Evolutionary conservation across 805 yeast species (phyloP).

Genomic region (Yarrowia alimentaria): DNA sequence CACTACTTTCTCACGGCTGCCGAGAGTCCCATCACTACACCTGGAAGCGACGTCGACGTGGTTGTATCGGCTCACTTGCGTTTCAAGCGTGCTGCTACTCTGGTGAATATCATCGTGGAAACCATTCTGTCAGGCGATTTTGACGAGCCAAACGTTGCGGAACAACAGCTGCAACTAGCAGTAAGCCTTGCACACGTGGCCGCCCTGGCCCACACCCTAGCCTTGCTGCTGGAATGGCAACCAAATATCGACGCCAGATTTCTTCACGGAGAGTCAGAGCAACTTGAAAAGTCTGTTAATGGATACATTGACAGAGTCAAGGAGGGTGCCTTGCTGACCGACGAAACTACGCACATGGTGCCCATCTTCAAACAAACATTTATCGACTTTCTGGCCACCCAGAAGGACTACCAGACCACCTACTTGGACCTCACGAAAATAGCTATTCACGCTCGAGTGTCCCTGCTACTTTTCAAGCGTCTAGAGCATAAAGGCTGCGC

Average conservation of each 20-base stretch:
- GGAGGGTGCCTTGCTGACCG: constrained; percentile 7
- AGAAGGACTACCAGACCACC: background rate
- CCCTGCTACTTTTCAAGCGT: background rate
- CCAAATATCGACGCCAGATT: constrained; percentile 7
- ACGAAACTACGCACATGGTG: constrained; percentile 6
- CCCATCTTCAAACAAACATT: constrained; percentile 6
- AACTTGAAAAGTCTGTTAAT: constrained; percentile 5
- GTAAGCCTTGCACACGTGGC: background rate
- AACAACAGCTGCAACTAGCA: constrained; percentile 3
- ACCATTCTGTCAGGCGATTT: constrained; percentile 3
- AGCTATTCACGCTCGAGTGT: constrained; percentile 2
- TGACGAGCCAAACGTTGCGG: constrained; percentile 4
- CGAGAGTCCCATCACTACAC: constrained; percentile 9
- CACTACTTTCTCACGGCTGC: constrained; percentile 33
- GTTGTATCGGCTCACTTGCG: constrained; percentile 21
- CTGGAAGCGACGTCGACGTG: constrained; percentile 20
- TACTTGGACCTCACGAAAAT: constrained; percentile 1
- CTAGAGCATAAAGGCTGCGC: constrained; percentile 6
- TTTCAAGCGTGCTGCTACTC: background rate
- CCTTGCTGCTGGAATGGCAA: constrained; percentile 8
- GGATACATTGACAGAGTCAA: constrained; percentile 6
- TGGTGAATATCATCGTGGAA: background rate
- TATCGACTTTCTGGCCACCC: background rate
- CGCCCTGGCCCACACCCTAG: constrained; percentile 6
- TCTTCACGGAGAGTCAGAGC: constrained; percentile 10